Percentiles rank a stretch among this genome's conserved stretches.
phyloP scores from a whole-genome alignment of 208 protist genomes.

The Crithidia sp. region DNA sequence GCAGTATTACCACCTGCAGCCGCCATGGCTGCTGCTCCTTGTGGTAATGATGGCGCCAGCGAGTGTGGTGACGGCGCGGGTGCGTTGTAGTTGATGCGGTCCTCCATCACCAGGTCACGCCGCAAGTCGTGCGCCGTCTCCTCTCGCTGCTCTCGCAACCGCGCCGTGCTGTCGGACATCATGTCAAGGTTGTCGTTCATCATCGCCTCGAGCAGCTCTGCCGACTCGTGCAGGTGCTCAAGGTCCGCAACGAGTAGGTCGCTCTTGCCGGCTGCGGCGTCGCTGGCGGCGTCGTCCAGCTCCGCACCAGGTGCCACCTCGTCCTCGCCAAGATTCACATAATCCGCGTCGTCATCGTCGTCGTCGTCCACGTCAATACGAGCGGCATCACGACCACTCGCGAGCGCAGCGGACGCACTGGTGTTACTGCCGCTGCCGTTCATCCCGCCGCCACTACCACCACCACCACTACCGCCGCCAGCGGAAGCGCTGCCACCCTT shows the following conservation, averaged over 20 bases:
- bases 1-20: not conserved
- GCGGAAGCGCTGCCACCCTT: slow-evolving; percentile 26
- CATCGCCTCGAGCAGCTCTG: slow-evolving; percentile 76
- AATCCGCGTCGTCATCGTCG: slow-evolving; percentile 33
- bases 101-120: slow-evolving; percentile 55
- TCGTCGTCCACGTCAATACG: slow-evolving; percentile 7
- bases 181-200: slow-evolving; percentile 59
- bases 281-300: slow-evolving; percentile 56
- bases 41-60: too few relatives aligned
- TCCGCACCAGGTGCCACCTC: slow-evolving; percentile 51
- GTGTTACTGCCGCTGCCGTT: slow-evolving; percentile 1
- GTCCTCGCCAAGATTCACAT: slow-evolving; percentile 47
- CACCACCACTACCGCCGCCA: not conserved
- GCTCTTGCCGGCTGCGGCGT: slow-evolving; percentile 17
- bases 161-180: slow-evolving; percentile 28
- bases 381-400: not conserved
- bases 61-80: not conserved
- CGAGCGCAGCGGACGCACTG: not conserved
- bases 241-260: slow-evolving; percentile 43
- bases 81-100: slow-evolving; percentile 65
- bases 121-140: slow-evolving; percentile 44
- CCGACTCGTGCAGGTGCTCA: slow-evolving; percentile 71
- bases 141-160: slow-evolving; percentile 23
- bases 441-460: not conserved
- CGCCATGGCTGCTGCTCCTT: not conserved